Evolutionary conservation across 2,329 filamentous ascomycete genomes (phyloP).

Genomic region (Ophiognomonia clavigignenti-juglandacearum): DNA sequence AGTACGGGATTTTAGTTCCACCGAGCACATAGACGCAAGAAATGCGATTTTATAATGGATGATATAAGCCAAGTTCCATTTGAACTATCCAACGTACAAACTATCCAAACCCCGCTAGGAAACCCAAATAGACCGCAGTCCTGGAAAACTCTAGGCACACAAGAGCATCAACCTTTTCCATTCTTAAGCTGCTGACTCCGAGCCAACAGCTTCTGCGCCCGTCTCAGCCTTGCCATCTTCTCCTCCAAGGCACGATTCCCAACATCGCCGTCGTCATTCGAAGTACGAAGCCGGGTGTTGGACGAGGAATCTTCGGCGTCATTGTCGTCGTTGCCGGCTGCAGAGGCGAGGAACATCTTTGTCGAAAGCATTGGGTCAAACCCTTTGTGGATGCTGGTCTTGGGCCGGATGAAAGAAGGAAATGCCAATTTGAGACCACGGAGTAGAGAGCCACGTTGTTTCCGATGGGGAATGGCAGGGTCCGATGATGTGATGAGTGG

Average conservation of each 20-base stretch:
- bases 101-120: too few species aligned
- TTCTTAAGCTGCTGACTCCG: constrained; percentile 6
- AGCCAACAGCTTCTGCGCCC: constrained; percentile 21
- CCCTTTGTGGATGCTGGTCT: not conserved
- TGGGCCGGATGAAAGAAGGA: not conserved
- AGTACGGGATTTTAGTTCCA: too few species aligned
- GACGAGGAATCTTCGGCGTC: not conserved
- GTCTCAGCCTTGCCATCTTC: constrained; percentile 19
- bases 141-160: too few species aligned
- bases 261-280: not conserved
- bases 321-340: constrained; percentile 14
- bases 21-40: too few species aligned
- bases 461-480: not conserved
- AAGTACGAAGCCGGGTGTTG: constrained; percentile 3
- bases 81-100: too few species aligned
- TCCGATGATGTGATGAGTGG: not conserved
- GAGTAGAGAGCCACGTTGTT: not conserved
- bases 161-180: not conserved
- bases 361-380: constrained; percentile 6
- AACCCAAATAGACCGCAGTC: too few species aligned
- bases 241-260: constrained; percentile 14
- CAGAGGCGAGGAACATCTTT: constrained; percentile 14
- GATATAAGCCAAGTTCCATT: too few species aligned
- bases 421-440: constrained; percentile 3
- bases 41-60: too few species aligned